Base-by-base conservation (phyloP, 768 basidiomycete species). In the Auriculariales sp. region DNA sequence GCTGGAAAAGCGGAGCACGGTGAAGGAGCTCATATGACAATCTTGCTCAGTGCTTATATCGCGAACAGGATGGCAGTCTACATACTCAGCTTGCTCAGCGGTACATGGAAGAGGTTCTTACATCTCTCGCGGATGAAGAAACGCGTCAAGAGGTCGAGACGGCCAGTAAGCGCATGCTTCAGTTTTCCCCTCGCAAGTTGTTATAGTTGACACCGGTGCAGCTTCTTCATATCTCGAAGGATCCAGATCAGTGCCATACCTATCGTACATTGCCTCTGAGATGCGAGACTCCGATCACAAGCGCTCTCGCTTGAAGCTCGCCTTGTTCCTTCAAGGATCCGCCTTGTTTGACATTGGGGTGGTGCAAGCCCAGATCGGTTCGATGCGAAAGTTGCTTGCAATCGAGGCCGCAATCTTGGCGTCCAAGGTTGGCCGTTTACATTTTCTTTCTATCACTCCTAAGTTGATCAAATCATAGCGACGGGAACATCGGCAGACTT, bases 311-410 rank as follows among this genome's bases (percentile, higher is more conserved):
- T 71, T 94, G 54, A 88, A 85, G 61, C 69, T 78, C 0, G 66
- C 82, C n/a, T 66, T 94, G 2, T 81, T 91, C 57, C 70, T 97
- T 0, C 84, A 92, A 55, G 81, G 81, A 4, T 89, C 86, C 1
- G 67, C 70, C 2, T 62, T 77, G 3, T 90, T 86, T 57, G 80
- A 90, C 58, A 66, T 76, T 1, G 61, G 66, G 2, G 46, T 53
- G 0, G 64, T 83, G 3, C 68, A 69, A 12, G 57, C 67, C 22
- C 64, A 70, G 29, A 60, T 89, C 3, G 51, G 62, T 6, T 67
- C 69, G 3, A 68, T 68, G 51, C 69, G 73, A 30, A 75, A 76
- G 25, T 61, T 78, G 5, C 69, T 93, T 2, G 70, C 66, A 25
- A 70, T 85, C n/a, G 91, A 92, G 59, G 56, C 78, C 29, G 88